Conservation (phyloP, 208 protist genomes). For the Leishmania turanica region DNA sequence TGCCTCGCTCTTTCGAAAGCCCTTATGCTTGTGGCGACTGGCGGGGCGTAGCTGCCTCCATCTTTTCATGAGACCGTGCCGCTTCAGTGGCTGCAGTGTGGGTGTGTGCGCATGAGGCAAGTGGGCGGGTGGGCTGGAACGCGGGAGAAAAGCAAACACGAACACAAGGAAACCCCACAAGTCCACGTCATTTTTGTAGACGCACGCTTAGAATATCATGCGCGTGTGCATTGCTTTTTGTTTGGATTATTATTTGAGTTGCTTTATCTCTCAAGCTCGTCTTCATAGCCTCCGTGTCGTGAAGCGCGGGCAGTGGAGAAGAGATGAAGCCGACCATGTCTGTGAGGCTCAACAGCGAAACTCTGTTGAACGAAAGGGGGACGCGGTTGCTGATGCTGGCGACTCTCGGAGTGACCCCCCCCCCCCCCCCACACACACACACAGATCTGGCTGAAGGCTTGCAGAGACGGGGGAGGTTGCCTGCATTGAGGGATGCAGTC, state of each 20-base stretch:
- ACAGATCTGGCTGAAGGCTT: neutral
- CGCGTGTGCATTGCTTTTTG: no score
- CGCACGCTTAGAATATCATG: no score
- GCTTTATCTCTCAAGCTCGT: no score
- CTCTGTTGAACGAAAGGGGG: no score
- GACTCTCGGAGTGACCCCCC: no score
- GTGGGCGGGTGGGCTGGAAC: neutral
- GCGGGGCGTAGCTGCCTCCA: neutral
- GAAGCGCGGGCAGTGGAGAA: no score
- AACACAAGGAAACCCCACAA: neutral
- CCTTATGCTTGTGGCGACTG: neutral
- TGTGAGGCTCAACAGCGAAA: no score
- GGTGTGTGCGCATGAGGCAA: neutral
- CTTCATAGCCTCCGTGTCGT: no score
- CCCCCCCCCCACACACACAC: no score
- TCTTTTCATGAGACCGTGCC: neutral
- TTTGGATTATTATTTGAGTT: no score
- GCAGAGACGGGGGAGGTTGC: neutral
- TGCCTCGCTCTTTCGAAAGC: neutral
- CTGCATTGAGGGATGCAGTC: neutral
- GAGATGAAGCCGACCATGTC: no score
- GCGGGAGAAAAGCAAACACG: neutral
- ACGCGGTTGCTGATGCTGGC: no score
- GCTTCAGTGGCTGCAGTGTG: neutral
- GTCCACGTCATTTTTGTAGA: neutral